Evolutionary conservation across 1,284 basidiomycete species (phyloP), one percentile per base, ranked within the genome.

Genomic region (Pholiota adiposa): DNA sequence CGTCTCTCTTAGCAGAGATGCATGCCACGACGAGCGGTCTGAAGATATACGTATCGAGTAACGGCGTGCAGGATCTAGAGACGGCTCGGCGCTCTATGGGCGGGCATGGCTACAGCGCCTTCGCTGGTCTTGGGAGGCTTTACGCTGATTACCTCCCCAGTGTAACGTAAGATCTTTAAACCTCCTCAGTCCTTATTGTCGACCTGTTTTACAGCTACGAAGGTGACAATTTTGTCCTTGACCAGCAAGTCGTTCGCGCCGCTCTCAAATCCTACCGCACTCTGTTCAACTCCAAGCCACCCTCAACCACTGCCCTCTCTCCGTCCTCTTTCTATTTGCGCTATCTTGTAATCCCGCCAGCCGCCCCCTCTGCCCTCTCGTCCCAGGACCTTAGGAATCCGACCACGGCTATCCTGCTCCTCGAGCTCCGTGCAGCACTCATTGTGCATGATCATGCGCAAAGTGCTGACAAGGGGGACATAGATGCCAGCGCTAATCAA

Each of bases 141-240:
- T 91, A 89, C 64, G 87, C 85, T 1, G 82, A 87, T 65, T 85
- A 85, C 63, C 72, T 91, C 4, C 89, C 90, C 7, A 79, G 79
- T 67, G 81, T 82, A 59, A 92, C 89, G 82, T 89, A 69, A 21
- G 81, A 74, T 44, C 52, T 52, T 23, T 6, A 44, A 23, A 40
- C 23, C 8, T 41, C 3, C 18, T 25, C 3, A 51, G 86, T 92
- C 7, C 79, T 92, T 1, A 89, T 63, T 56, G 50, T 49, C 51
- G 63, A 46, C 31, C 27, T 12, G 46, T 29, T 25, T 25, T 14
- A 2, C 80, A 85, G 86, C 1, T 91, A 84, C 65, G 90, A 92
- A 75, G 90, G 90, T 18, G 90, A 93, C 67, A 92, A 92, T 70
- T 92, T 83, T 64, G 86, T 92, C 7, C 79, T 92, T 1, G 86